Evolutionary conservation across 169 alveolate species (phyloP).

Genomic region (Perkinsus chesapeaki): DNA sequence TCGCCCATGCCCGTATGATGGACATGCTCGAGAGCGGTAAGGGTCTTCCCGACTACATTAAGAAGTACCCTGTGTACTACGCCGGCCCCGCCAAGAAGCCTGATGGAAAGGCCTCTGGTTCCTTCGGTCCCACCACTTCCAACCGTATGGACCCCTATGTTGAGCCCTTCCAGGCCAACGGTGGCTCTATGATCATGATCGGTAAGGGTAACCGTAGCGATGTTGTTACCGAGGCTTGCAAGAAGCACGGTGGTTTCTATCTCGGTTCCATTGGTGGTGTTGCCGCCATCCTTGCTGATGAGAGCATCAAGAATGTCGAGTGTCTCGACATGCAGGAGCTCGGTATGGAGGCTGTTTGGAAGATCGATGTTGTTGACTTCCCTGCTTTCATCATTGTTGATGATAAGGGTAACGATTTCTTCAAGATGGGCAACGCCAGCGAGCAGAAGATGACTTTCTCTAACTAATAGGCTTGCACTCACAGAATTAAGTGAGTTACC

Average conservation of each 20-base stretch:
- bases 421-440: conserved; percentile 33
- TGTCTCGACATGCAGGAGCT: conserved; percentile 59
- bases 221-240: conserved; percentile 59
- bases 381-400: conserved; percentile 78
- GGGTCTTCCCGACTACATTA: conserved; percentile 61
- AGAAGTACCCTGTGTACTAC: conserved; percentile 69
- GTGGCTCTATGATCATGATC: conserved; percentile 61
- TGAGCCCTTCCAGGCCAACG: conserved; percentile 51
- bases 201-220: conserved; percentile 71
- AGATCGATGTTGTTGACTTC: conserved; percentile 67
- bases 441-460: not conserved
- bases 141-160: conserved; percentile 79
- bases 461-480: not conserved
- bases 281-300: conserved; percentile 71
- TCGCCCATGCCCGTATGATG: conserved; percentile 70
- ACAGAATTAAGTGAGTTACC: too few relatives aligned
- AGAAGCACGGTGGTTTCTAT: conserved; percentile 66
- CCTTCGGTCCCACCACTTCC: conserved; percentile 83
- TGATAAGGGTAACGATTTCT: conserved; percentile 74
- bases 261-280: conserved; percentile 77
- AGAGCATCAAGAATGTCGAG: conserved; percentile 60
- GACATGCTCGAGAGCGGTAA: conserved; percentile 49
- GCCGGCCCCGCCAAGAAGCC: conserved; percentile 81
- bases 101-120: conserved; percentile 66
- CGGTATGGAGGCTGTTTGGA: conserved; percentile 70